Evolutionary conservation across 2,329 filamentous ascomycete species (phyloP).

Genomic region (Lecanicillium sp.): DNA sequence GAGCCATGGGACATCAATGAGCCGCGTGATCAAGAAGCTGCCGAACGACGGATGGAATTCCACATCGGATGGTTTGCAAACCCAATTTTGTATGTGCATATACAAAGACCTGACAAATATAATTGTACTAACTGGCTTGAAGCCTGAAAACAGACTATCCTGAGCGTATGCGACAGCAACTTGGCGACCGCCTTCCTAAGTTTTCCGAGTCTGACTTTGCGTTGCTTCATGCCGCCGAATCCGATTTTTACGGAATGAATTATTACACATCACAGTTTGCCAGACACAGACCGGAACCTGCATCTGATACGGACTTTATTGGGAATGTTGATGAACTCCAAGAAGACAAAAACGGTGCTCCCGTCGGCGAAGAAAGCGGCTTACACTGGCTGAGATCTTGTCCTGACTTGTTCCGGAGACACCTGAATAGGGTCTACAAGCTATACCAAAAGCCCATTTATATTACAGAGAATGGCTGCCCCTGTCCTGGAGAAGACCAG

Average conservation of each 20-base stretch:
- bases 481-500: slow-evolving; percentile 24
- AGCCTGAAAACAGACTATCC: slow-evolving; percentile 25
- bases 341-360: slow-evolving; percentile 19
- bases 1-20: slow-evolving; percentile 24
- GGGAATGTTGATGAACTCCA: slow-evolving; percentile 25
- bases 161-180: slow-evolving; percentile 24
- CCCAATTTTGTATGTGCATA: slow-evolving; percentile 24
- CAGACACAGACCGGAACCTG: slow-evolving; percentile 15
- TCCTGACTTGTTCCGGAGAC: slow-evolving; percentile 19
- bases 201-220: slow-evolving; percentile 20
- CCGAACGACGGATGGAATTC: slow-evolving; percentile 26
- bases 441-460: slow-evolving; percentile 20
- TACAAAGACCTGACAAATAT: too few species aligned
- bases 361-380: slow-evolving; percentile 22
- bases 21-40: slow-evolving; percentile 19
- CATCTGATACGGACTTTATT: slow-evolving; percentile 21
- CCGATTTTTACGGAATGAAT: slow-evolving; percentile 32
- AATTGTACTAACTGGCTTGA: background rate
- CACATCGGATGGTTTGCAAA: slow-evolving; percentile 31
- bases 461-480: slow-evolving; percentile 25
- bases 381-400: slow-evolving; percentile 25
- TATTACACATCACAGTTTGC: slow-evolving; percentile 30
- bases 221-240: slow-evolving; percentile 16
- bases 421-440: slow-evolving; percentile 17
- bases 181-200: slow-evolving; percentile 20